Evolutionary conservation across 1,284 basidiomycete genomes (phyloP).

Genomic region (Pulveroboletus ridleyi): DNA sequence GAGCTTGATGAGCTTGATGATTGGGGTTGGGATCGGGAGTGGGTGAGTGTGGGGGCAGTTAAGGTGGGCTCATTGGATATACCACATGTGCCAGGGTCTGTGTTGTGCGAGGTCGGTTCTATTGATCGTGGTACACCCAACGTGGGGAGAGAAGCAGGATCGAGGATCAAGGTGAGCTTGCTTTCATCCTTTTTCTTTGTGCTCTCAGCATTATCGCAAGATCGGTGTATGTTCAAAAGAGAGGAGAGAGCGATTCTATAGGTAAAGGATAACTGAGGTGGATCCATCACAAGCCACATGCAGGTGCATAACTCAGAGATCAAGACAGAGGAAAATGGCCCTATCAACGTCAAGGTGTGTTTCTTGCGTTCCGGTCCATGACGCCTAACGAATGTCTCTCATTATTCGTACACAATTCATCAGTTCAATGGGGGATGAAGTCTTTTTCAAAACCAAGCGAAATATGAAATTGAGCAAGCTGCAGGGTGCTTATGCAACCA

Average conservation of each 20-base stretch:
- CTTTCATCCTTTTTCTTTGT: no score
- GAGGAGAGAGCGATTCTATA: no score
- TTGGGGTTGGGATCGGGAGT: no score
- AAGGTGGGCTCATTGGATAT: no score
- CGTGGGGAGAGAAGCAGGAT: no score
- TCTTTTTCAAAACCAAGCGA: slow-evolving; percentile 98
- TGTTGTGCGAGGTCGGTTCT: no score
- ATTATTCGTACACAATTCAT: slow-evolving; percentile 58
- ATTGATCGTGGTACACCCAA: no score
- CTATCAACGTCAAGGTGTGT: slow-evolving; percentile 85
- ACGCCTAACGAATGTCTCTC: neutral
- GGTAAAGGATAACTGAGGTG: no score
- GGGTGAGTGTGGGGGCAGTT: no score
- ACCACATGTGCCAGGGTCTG: no score
- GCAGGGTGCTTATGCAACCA: slow-evolving; percentile 91
- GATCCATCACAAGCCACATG: neutral
- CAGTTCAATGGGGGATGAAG: slow-evolving; percentile 84
- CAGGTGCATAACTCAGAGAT: slow-evolving; percentile 41
- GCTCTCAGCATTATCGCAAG: neutral
- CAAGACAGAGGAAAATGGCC: slow-evolving; percentile 72
- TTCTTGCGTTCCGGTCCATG: neutral
- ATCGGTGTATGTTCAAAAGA: slow-evolving; percentile 2
- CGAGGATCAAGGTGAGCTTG: no score
- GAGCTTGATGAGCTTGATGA: no score
- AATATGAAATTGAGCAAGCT: slow-evolving; percentile 95